Evolutionary conservation across 1,284 basidiomycete genomes (phyloP), one percentile per base, ranked within the genome.

Genomic region (Naganishia sp.): DNA sequence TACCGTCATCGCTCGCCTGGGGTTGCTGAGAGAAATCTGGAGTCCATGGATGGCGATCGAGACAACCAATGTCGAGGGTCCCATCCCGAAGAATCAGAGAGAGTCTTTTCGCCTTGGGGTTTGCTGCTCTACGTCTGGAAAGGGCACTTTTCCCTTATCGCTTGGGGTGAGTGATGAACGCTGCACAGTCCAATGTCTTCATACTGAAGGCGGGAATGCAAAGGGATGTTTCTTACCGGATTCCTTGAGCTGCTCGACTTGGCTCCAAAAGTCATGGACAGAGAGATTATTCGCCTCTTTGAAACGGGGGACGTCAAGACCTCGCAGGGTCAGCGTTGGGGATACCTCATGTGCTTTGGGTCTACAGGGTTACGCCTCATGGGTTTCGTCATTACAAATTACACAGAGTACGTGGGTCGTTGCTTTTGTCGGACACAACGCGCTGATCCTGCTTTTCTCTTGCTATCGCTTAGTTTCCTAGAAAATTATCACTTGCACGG

Each of bases 401-500:
- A 60, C 23, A 49, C 57, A 46, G 46, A 60, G 57, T 60, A 23
- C 48, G 55, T 42, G 7, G n/a, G 28, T 18, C 28, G 16, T 36
- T 6, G 7, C 6, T n/a, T 3, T 36, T 15, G 16, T 31, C 4
- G 7, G 7, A 13, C 9, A 28, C 15, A 21, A 15, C 6, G 1
- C 16, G 28, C 16, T 36, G 25, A 18, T 1, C 2, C 31, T 9
- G 33, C 16, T 31, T 33, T 11, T 3, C 48, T 31, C 42, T 31
- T 48, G 39, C 10, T 33, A 2, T 16, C 43, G 16, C 11, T 1
- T 5, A 60, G 57, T n/a, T 48, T 60, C 21, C n/a, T 60, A 31
- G 57, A 60, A 39, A 60, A 60, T 31, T 60, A 60, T 33, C 46
- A 60, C 6, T 13, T 60, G n/a, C 57, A 60, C 39, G 57, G 57